Base-by-base conservation (phyloP, 2,329 filamentous ascomycete genomes). In the Bimuria novae-zelandiae region DNA sequence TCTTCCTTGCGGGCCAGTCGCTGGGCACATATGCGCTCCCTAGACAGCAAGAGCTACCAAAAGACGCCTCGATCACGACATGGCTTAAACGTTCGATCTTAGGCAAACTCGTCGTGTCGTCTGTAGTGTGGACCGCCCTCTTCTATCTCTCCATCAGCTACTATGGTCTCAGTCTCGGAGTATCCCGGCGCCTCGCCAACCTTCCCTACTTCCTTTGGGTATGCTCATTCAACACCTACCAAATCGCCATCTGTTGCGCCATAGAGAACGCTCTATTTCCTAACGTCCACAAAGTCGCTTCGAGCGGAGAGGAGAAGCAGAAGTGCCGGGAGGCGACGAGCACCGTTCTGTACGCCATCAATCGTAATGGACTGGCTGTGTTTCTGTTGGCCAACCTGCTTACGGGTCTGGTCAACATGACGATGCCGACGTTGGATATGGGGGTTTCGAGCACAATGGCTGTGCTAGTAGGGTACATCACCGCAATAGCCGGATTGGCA, bases 181-280 rank as follows among this genome's bases (percentile, higher is more conserved):
- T 97, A 7, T 97, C 94, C 5, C 88, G 94, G 17, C 87, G 94
- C 0, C 79, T 97, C 52, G 94, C 93, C 7, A 99, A 99, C 67
- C 81, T 97, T 57, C 92, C 94, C 0, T 99, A 99, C 71, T 83
- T 97, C 37, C 79, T 96, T 39, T 97, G 93, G 92, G 88, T 96
- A 7, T 83, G 87, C n/a, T 88, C 90, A 2, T 97, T 94, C 79
- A 99, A 97, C 77, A 87, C 84, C 56, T 80, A 82, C n/a, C 91
- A 96, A 70, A 79, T 99, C 8, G 78, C 90, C 7, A 80, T 88
- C 1, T 96, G 93, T 72, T 92, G 87, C 65, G 70, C 87, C 12
- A 82, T 94, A 21, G 93, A 99, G 72, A 86, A 83, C 3, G 22
- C 89, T 2, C 86, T 92, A 72, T 96, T 96, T 72, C 89, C 90